Evolutionary conservation across 1,139 yeast genomes (phyloP).

Genomic region (Saccharomycopsis hybrid): DNA sequence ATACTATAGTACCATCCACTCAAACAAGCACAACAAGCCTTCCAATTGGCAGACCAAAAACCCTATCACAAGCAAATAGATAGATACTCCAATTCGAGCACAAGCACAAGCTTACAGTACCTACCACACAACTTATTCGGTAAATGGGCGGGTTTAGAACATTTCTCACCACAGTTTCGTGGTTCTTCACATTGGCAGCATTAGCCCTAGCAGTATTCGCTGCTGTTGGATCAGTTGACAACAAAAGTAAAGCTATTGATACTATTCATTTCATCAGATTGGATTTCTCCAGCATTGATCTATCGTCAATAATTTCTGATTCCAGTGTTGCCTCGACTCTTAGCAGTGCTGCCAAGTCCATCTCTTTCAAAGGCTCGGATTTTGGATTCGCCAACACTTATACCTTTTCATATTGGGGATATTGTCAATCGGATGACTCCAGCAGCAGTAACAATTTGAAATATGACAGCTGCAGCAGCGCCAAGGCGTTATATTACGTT

Average conservation of each 20-base stretch:
- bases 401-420: constrained; percentile 66
- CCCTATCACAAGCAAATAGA: too few species aligned
- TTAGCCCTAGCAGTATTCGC: constrained; percentile 35
- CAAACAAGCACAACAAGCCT: too few species aligned
- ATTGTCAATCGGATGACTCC: constrained; percentile 38
- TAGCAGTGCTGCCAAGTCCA: constrained; percentile 19
- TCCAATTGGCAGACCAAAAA: too few species aligned
- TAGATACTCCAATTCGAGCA: too few species aligned
- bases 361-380: constrained; percentile 23
- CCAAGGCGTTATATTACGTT: constrained; percentile 43
- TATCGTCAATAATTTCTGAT: constrained; percentile 18
- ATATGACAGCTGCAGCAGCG: constrained; percentile 50
- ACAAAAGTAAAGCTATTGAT: constrained; percentile 30
- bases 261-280: constrained; percentile 37
- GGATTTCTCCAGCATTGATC: constrained; percentile 31
- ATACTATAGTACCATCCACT: too few species aligned
- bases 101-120: too few species aligned
- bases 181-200: constrained; percentile 34
- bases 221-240: constrained; percentile 34
- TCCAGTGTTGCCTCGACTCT: constrained; percentile 21
- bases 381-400: constrained; percentile 58
- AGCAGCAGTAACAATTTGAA: constrained; percentile 31
- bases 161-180: constrained; percentile 34
- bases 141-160: constrained; percentile 23
- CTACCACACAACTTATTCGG: too few species aligned